phyloP scores from a whole-genome alignment of 2,329 filamentous ascomycete species.

The Thermothelomyces thermophilus region DNA sequence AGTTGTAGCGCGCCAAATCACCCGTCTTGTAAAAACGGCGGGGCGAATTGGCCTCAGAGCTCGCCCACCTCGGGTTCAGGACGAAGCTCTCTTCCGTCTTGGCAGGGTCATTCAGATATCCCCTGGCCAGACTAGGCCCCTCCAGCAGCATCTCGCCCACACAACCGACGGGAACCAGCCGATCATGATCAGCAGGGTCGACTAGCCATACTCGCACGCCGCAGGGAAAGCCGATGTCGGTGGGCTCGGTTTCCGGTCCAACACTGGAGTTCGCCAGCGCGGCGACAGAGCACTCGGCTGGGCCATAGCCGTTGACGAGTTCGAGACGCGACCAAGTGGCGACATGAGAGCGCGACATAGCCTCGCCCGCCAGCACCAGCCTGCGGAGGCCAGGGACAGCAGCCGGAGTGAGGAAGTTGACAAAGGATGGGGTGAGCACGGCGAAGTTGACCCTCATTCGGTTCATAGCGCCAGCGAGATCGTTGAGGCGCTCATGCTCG shows the following conservation, averaged over 20 bases:
- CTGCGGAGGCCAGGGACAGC: slow-evolving; percentile 24
- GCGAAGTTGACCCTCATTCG: slow-evolving; percentile 24
- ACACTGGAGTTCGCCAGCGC: slow-evolving; percentile 14
- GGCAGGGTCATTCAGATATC: slow-evolving; percentile 17
- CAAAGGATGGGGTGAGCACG: slow-evolving; percentile 19
- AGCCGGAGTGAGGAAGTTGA: slow-evolving; percentile 25
- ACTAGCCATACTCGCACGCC: slow-evolving; percentile 29
- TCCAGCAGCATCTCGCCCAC: slow-evolving; percentile 24
- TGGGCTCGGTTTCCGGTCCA: slow-evolving; percentile 11
- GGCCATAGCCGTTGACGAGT: slow-evolving; percentile 25
- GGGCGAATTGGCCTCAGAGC: not conserved
- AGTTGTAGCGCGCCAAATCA: slow-evolving; percentile 29
- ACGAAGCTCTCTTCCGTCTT: slow-evolving; percentile 44
- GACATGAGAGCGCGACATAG: slow-evolving; percentile 22
- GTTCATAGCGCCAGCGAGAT: slow-evolving; percentile 29
- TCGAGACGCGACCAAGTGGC: slow-evolving; percentile 24
- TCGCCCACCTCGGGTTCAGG: slow-evolving; percentile 34
- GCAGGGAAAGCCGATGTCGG: slow-evolving; percentile 24
- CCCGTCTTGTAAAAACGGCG: slow-evolving; percentile 39
- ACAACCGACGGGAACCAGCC: slow-evolving; percentile 20
- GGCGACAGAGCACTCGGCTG: slow-evolving; percentile 23
- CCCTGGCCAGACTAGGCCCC: slow-evolving; percentile 19
- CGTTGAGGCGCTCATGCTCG: slow-evolving; percentile 35
- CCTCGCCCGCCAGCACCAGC: slow-evolving; percentile 27
- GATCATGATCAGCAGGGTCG: slow-evolving; percentile 25